Conservation (phyloP, 2,329 filamentous ascomycete genomes). For the Pseudogymnoascus sp. region DNA sequence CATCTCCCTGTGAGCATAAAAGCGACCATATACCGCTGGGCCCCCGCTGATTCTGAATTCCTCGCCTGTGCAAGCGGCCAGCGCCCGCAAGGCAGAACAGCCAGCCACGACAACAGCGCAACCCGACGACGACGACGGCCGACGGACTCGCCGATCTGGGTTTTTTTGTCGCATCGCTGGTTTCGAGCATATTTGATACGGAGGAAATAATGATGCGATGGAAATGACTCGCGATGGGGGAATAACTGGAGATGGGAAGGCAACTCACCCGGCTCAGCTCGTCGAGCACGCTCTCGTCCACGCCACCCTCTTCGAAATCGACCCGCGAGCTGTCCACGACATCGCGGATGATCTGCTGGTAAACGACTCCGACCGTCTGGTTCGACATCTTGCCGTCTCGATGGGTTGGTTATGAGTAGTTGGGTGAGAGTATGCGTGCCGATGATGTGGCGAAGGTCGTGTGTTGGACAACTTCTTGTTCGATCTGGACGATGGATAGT, state of each 20-base stretch:
- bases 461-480: not conserved
- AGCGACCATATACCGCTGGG: constrained; percentile 47
- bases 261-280: constrained; percentile 79
- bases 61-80: constrained; percentile 31
- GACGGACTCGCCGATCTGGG: not conserved
- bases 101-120: constrained; percentile 16
- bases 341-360: constrained; percentile 68
- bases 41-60: constrained; percentile 32
- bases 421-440: constrained; percentile 6
- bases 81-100: constrained; percentile 28
- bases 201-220: not conserved
- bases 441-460: not conserved
- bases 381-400: constrained; percentile 23
- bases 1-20: constrained; percentile 34
- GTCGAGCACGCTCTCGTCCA: constrained; percentile 77
- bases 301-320: constrained; percentile 94
- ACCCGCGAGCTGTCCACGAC: constrained; percentile 87
- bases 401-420: not conserved
- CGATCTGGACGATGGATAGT: not conserved
- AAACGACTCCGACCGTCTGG: constrained; percentile 56
- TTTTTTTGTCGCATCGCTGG: not conserved
- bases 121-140: not conserved
- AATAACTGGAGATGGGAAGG: not conserved
- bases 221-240: not conserved
- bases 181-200: not conserved